Evolutionary conservation across 225 moss, liverwort and hornwort genomes (phyloP), one percentile per base, ranked within the genome.

Genomic region (Polytrichum formosum): DNA sequence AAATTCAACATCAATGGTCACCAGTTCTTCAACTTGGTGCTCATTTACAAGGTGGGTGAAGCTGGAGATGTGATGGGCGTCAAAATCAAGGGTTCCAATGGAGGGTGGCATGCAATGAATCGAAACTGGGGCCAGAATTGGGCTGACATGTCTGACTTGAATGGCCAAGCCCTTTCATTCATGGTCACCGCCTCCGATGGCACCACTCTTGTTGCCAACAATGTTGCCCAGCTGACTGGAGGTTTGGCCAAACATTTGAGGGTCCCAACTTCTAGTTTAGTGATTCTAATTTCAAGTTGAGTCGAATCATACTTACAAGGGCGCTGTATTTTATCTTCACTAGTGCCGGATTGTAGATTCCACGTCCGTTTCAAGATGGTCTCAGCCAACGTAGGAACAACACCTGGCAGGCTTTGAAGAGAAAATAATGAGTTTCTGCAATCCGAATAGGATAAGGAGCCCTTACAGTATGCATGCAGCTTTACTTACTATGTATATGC

Each of bases 91-190:
- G 83, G 76, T 1, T 46, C 70, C 1, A 60, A 65, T 5, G 61
- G 68, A 1, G 67, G 54, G 0, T 83, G 83, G 83, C 65, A 55
- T 21, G 5, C 70, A 4, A 83, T 83, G 83, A 59, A 10, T 16
- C 61, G 79, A 26, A 83, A 79, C 60, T 88, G 88, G 88, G 88
- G 88, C 2, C 70, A 73, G 65, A 79, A 75, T 56, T 88, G 84
- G 84, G 28, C 72, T 26, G 56, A 75, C 53, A 73, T 25, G 6
- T 7, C 70, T 8, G 77, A 73, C 26, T 66, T 89, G 5, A 4
- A 1, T 0, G 79, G 81, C 6, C 81, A 86, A 37, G 59, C 72
- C 7, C 64, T 89, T 21, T 67, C 83, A 5, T 78, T 89, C 75
- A 21, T 26, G 6, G 73, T 83, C 21, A 81, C 79, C 7, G 55